Evolutionary conservation across 768 basidiomycete genomes (phyloP).

Genomic region (button mushroom (Agaricus bisporus)): DNA sequence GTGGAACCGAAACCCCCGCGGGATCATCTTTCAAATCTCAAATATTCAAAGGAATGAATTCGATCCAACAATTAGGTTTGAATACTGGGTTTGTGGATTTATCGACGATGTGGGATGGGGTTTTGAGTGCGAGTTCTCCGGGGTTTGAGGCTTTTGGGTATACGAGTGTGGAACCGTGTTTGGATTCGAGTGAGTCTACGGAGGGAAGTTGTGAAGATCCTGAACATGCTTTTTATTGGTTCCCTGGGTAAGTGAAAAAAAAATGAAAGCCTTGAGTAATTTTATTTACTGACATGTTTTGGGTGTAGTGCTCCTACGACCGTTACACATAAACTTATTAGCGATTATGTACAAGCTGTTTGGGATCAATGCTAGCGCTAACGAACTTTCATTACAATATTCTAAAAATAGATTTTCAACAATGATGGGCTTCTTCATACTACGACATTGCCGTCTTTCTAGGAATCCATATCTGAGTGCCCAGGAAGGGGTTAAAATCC

Average conservation of each 20-base stretch:
- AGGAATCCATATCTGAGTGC: too few species aligned
- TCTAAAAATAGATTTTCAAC: too few species aligned
- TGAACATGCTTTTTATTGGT: constrained; percentile 8
- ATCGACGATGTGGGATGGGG: constrained; percentile 40
- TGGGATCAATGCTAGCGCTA: background rate
- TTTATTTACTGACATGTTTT: background rate
- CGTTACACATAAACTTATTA: constrained; percentile 2
- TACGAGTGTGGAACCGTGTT: constrained; percentile 20
- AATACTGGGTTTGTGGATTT: constrained; percentile 43
- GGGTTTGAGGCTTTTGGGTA: constrained; percentile 47
- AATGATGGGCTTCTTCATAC: too few species aligned
- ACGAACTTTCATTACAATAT: too few species aligned
- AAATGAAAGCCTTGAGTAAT: background rate
- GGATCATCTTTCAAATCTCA: constrained; percentile 42
- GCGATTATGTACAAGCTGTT: constrained; percentile 8
- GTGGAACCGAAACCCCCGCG: constrained; percentile 28
- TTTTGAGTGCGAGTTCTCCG: constrained; percentile 27
- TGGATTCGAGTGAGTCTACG: background rate
- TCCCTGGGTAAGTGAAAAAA: constrained; percentile 4
- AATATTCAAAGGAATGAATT: constrained; percentile 35
- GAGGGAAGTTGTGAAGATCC: constrained; percentile 6
- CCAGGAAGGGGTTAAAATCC: too few species aligned
- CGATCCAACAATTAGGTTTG: constrained; percentile 21
- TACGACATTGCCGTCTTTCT: too few species aligned
- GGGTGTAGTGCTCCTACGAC: background rate